A percentile compares a stretch with the other conserved stretches of the same genome.
These are phyloP conservation scores for Candida bentonensis DNA, from an alignment of 805 yeast species.

Conservation along the genomic window DNA sequence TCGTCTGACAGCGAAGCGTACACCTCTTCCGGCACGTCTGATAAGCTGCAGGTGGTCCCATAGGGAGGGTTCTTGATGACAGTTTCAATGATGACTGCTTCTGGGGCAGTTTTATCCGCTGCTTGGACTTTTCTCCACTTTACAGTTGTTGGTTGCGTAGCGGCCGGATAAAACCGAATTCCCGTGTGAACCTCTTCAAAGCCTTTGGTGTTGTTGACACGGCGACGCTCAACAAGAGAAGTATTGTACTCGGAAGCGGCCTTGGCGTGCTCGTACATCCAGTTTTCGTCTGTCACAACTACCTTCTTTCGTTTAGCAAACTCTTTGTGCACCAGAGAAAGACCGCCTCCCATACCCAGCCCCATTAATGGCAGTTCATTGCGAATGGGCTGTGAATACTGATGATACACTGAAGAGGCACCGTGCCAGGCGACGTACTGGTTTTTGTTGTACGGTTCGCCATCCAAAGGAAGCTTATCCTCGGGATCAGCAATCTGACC, in stretches of 20 bases:
- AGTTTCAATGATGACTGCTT: slow-evolving; percentile 9
- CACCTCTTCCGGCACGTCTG: slow-evolving; percentile 22
- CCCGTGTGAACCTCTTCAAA: slow-evolving; percentile 76
- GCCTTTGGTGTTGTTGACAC: slow-evolving; percentile 34
- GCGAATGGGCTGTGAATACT: slow-evolving; percentile 11
- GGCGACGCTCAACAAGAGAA: slow-evolving; percentile 40
- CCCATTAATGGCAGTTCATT: slow-evolving; percentile 5
- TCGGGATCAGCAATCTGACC: slow-evolving; percentile 62
- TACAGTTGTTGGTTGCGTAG: slow-evolving; percentile 55
- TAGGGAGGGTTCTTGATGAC: neutral
- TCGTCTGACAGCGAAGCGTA: slow-evolving; percentile 37
- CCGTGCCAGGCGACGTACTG: slow-evolving; percentile 45
- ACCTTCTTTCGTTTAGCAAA: slow-evolving; percentile 16
- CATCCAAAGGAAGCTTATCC: slow-evolving; percentile 31
- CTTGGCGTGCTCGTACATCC: slow-evolving; percentile 78
- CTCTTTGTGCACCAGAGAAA: slow-evolving; percentile 1
- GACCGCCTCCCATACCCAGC: neutral
- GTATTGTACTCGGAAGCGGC: slow-evolving; percentile 63
- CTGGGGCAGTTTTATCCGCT: neutral
- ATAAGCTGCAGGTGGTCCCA: neutral
- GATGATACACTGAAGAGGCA: slow-evolving; percentile 29
- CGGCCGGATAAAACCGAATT: slow-evolving; percentile 54
- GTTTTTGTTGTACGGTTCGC: slow-evolving; percentile 30
- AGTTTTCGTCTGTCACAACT: slow-evolving; percentile 47
- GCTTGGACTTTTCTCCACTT: slow-evolving; percentile 12